These are phyloP conservation scores for barley (Hordeum vulgare) DNA, from an alignment of 176 grass and related monocot species.

Conservation along the genomic window DNA sequence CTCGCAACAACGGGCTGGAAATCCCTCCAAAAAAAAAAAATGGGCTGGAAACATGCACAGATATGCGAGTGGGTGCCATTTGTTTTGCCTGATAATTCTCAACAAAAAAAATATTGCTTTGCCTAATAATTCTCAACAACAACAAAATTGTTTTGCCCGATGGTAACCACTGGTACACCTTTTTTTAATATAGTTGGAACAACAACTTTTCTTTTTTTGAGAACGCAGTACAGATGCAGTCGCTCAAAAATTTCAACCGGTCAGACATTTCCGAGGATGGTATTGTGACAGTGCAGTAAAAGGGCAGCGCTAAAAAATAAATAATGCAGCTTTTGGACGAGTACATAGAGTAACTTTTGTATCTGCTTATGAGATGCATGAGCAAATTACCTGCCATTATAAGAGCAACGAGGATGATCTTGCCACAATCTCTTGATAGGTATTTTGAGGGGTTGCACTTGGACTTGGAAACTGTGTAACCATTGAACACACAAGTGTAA, in stretches of 20 bases:
- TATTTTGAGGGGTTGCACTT: constrained; percentile 27
- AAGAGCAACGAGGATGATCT: constrained; percentile 15
- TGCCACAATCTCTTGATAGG: constrained; percentile 15
- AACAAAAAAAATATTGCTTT: too few relatives aligned
- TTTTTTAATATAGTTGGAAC: too few relatives aligned
- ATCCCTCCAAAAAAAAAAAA: too few relatives aligned
- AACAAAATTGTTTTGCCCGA: too few relatives aligned
- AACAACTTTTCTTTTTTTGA: too few relatives aligned
- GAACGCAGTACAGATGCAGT: too few relatives aligned
- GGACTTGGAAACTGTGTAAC: constrained; percentile 23
- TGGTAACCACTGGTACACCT: too few relatives aligned
- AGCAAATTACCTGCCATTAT: constrained; percentile 35
- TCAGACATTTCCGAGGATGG: background rate
- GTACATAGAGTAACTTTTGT: background rate
- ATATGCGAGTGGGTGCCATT: too few relatives aligned
- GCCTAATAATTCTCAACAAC: too few relatives aligned
- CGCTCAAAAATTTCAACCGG: background rate
- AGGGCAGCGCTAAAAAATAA: background rate
- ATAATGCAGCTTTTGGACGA: background rate
- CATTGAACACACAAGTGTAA: background rate
- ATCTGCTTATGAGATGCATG: background rate
- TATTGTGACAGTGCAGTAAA: background rate
- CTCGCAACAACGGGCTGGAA: too few relatives aligned
- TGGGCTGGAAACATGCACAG: too few relatives aligned
- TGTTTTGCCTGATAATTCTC: too few relatives aligned